phyloP scores from a whole-genome alignment of 1,284 basidiomycete genomes.

The Rhodotorula sp. region DNA sequence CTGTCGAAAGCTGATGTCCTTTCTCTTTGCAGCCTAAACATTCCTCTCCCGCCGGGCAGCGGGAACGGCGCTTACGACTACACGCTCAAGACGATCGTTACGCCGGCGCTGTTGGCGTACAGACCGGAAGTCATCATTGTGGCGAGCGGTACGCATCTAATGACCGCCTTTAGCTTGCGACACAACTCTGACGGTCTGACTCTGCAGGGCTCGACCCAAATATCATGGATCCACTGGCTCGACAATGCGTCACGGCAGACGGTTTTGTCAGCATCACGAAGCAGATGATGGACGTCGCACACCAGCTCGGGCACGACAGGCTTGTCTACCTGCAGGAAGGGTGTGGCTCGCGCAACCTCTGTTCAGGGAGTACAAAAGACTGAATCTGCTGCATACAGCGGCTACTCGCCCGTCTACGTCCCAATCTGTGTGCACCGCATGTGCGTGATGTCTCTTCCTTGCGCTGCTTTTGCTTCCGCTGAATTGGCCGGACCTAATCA shows the following conservation, averaged over 20 bases:
- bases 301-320: not conserved
- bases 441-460: not conserved
- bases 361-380: too few relatives aligned
- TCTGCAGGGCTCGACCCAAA: not conserved
- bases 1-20: not conserved
- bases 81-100: not conserved
- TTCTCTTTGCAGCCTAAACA: not conserved
- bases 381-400: not conserved
- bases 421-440: constrained; percentile 3
- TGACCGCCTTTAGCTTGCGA: not conserved
- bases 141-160: not conserved
- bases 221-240: constrained; percentile 1
- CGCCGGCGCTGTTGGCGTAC: not conserved
- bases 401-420: not conserved
- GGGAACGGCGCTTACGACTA: not conserved
- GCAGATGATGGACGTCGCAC: not conserved
- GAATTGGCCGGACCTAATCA: too few relatives aligned
- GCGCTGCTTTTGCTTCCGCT: too few relatives aligned
- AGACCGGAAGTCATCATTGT: not conserved
- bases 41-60: not conserved
- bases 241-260: not conserved
- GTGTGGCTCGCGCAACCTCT: not conserved
- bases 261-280: not conserved
- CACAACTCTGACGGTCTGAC: not conserved
- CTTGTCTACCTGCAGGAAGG: not conserved